A percentile compares a stretch with the other conserved stretches of the same genome.
These are phyloP conservation scores for Gleditsia sinensis DNA, from an alignment of 306 rosid species.

Conservation along the genomic window DNA sequence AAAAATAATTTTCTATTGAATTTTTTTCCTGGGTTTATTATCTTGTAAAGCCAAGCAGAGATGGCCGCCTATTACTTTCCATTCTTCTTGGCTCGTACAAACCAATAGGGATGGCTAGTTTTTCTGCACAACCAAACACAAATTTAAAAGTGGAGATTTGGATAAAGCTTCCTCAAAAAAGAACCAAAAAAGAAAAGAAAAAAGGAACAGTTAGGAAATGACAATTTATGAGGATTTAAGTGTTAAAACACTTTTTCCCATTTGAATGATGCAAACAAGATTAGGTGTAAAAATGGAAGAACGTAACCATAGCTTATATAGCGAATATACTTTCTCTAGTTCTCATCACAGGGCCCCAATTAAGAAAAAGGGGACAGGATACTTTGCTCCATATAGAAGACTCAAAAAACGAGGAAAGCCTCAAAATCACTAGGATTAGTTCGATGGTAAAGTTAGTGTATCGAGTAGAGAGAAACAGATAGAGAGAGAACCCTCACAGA, in stretches of 20 bases:
- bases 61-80: neutral
- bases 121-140: neutral
- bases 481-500: conserved; percentile 56
- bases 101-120: neutral
- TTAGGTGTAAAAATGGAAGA: neutral
- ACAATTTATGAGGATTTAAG: too few species aligned
- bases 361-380: neutral
- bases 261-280: neutral
- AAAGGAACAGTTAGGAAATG: neutral
- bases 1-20: too few species aligned
- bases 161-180: neutral
- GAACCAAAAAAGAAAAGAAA: too few species aligned
- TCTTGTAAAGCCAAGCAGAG: neutral
- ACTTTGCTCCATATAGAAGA: neutral
- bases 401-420: neutral
- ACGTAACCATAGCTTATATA: neutral
- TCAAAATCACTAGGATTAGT: neutral
- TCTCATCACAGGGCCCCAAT: neutral
- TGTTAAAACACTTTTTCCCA: neutral
- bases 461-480: neutral
- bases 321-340: neutral
- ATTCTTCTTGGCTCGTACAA: neutral
- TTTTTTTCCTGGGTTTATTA: too few species aligned
- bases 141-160: neutral
- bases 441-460: neutral